These are phyloP conservation scores for Rostrohypoxylon terebratum DNA, from an alignment of 495 filamentous ascomycete species.

Conservation along the genomic window DNA sequence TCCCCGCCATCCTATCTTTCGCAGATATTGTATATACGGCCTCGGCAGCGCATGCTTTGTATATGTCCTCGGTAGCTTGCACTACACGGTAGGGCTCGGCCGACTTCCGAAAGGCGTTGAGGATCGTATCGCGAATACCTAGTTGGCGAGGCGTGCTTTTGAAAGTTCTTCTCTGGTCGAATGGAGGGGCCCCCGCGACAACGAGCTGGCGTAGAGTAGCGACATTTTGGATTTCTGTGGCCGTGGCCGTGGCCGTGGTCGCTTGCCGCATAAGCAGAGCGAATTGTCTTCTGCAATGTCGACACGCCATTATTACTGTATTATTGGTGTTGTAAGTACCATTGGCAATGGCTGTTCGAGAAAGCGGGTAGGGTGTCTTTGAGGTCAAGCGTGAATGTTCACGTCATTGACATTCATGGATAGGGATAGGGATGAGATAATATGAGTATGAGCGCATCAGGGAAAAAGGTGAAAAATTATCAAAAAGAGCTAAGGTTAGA, in stretches of 20 bases:
- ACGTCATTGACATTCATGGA: slow-evolving; percentile 36
- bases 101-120: slow-evolving; percentile 48
- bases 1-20: slow-evolving; percentile 63
- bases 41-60: slow-evolving; percentile 78
- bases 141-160: slow-evolving; percentile 34
- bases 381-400: slow-evolving; percentile 12
- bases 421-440: too few relatives aligned
- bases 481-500: slow-evolving; percentile 20
- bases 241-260: slow-evolving; percentile 22
- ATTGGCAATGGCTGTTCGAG: slow-evolving; percentile 10
- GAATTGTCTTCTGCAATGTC: slow-evolving; percentile 50
- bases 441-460: slow-evolving; percentile 35
- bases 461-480: slow-evolving; percentile 24
- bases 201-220: slow-evolving; percentile 31
- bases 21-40: slow-evolving; percentile 79
- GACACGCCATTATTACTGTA: slow-evolving; percentile 49
- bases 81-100: slow-evolving; percentile 81
- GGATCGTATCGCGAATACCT: slow-evolving; percentile 32
- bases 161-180: slow-evolving; percentile 40
- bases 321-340: background rate
- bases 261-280: slow-evolving; percentile 46
- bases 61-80: slow-evolving; percentile 79
- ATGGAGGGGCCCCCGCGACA: slow-evolving; percentile 7
- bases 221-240: slow-evolving; percentile 37
- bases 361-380: background rate